A percentile compares a stretch with the other conserved stretches of the same genome.
These are phyloP conservation scores for Endoconidiophora laricicola DNA, from an alignment of 2,329 filamentous ascomycete genomes.

Conservation along the genomic window DNA sequence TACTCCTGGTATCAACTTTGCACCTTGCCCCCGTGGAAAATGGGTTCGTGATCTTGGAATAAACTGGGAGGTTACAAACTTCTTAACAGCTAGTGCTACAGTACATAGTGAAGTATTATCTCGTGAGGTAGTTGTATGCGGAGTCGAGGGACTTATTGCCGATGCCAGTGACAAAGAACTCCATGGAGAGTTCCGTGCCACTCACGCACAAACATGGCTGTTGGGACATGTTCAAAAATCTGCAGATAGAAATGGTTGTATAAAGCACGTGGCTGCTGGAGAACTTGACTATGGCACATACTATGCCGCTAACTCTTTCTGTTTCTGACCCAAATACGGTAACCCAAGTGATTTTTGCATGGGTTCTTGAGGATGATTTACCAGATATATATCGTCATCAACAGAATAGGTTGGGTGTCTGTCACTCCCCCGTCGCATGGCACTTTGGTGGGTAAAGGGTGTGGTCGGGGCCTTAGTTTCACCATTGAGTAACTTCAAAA, in stretches of 20 bases:
- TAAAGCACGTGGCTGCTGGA: not conserved
- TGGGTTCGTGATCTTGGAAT: not conserved
- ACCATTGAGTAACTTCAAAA: not conserved
- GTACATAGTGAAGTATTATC: not conserved
- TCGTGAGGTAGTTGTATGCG: not conserved
- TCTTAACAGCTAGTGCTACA: not conserved
- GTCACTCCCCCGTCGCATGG: not conserved
- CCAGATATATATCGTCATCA: not conserved
- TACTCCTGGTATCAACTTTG: not conserved
- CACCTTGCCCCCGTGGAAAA: not conserved
- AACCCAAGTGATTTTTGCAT: not conserved
- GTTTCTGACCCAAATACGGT: not conserved
- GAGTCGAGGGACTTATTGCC: not conserved
- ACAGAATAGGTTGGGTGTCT: not conserved
- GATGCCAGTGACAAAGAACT: not conserved
- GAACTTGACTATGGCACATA: constrained; percentile 1
- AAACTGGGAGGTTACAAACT: constrained; percentile 6
- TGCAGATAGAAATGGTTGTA: not conserved
- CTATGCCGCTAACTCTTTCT: not conserved
- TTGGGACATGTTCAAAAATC: not conserved
- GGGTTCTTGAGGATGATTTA: constrained; percentile 2
- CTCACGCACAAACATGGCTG: not conserved
- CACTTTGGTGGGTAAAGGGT: not conserved
- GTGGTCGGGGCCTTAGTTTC: not conserved
- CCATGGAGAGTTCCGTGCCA: not conserved